Conservation (phyloP, 441 rosid species). For the Rhodomyrtus psidioides region DNA sequence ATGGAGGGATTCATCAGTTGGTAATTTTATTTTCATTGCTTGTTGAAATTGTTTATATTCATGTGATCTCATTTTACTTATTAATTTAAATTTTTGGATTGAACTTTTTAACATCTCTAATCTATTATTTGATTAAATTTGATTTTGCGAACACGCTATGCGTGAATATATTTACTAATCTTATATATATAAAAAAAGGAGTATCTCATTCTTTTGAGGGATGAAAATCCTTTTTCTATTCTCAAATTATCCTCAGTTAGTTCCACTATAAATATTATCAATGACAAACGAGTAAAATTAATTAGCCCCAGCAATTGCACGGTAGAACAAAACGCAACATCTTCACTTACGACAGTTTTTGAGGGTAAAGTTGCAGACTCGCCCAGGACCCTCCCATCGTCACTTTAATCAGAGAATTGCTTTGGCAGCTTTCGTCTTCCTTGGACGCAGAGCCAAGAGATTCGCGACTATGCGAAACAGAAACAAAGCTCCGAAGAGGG, state of each 20-base stretch:
- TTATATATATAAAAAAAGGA: no score
- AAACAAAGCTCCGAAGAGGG: background rate
- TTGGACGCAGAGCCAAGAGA: background rate
- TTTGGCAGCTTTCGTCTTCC: background rate
- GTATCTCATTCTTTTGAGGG: background rate
- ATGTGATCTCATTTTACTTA: no score
- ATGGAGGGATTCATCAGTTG: background rate
- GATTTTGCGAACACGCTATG: rapidly evolving
- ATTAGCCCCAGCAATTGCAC: background rate
- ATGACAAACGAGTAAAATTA: background rate
- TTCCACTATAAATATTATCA: background rate
- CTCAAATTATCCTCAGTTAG: background rate
- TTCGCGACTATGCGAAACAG: background rate
- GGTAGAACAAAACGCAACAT: background rate
- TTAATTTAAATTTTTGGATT: no score
- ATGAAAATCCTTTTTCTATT: background rate
- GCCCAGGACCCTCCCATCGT: no score
- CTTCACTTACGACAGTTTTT: background rate
- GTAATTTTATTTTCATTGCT: background rate
- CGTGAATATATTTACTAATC: background rate
- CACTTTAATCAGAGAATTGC: background rate
- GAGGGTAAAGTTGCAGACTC: background rate
- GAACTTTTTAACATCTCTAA: no score
- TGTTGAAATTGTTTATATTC: no score
- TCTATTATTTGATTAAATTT: background rate